Conservation (phyloP, 768 basidiomycete genomes). For the Leccinellum luteum region DNA sequence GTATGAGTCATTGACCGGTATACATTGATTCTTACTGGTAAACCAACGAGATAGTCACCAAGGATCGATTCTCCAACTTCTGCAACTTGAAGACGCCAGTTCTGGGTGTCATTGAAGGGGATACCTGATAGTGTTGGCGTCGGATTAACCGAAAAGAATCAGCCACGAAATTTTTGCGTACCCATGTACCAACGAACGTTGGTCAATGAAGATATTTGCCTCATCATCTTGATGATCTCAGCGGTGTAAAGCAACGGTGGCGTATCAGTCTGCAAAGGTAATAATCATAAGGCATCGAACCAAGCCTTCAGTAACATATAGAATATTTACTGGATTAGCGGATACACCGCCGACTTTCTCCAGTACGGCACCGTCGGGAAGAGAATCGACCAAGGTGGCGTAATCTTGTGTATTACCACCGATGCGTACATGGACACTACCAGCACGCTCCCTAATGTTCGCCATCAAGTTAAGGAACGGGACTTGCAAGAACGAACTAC, state of each 20-base stretch:
- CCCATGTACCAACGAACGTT: constrained; percentile 68
- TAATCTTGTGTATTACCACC: constrained; percentile 83
- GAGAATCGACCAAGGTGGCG: constrained; percentile 46
- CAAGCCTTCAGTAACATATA: neutral
- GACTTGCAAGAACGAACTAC: constrained; percentile 50
- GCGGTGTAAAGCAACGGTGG: constrained; percentile 55
- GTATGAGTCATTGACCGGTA: neutral
- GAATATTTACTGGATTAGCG: constrained; percentile 38
- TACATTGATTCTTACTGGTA: constrained; percentile 26
- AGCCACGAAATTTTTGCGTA: constrained; percentile 14
- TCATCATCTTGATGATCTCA: constrained; percentile 66
- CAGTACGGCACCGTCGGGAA: constrained; percentile 47
- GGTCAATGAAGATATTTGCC: constrained; percentile 55
- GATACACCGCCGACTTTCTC: constrained; percentile 42
- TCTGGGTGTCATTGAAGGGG: constrained; percentile 62
- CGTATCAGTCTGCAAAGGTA: neutral
- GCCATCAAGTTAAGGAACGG: constrained; percentile 80
- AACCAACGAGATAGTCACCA: constrained; percentile 61
- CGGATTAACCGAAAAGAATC: constrained; percentile 7
- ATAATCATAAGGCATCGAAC: neutral
- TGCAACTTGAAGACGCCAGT: constrained; percentile 54
- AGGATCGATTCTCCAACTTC: constrained; percentile 59
- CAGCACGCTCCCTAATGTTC: constrained; percentile 64
- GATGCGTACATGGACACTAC: constrained; percentile 61
- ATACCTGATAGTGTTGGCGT: constrained; percentile 35